These are phyloP conservation scores for Astragalus glycyphyllos DNA, from an alignment of 306 rosid genomes.

Conservation along the genomic window DNA sequence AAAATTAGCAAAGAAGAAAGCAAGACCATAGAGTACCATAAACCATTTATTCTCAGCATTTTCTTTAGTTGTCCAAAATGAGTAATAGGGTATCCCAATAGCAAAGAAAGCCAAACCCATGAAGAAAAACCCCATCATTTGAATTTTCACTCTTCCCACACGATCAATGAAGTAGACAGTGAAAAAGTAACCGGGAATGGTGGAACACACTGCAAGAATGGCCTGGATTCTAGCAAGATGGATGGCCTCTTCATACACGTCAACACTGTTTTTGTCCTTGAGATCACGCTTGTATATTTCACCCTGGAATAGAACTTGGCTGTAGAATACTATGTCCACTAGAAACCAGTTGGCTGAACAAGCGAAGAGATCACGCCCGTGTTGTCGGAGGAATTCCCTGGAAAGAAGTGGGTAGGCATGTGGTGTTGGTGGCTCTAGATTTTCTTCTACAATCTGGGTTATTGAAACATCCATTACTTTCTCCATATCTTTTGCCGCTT, in stretches of 20 bases:
- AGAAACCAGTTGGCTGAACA: constrained; percentile 70
- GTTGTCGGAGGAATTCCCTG: constrained; percentile 55
- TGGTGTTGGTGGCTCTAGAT: constrained; percentile 5
- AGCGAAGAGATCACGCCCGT: constrained; percentile 71
- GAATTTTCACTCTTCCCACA: constrained; percentile 68
- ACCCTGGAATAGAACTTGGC: constrained; percentile 73
- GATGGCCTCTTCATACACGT: constrained; percentile 50
- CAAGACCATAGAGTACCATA: constrained; percentile 65
- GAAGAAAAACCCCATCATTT: constrained; percentile 63
- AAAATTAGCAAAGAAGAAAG: constrained; percentile 81
- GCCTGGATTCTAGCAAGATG: constrained; percentile 63
- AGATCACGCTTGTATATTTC: constrained; percentile 49
- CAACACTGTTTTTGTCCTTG: rapidly evolving
- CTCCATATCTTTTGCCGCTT: constrained; percentile 82
- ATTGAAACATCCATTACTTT: constrained; percentile 63
- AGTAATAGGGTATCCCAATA: constrained; percentile 64
- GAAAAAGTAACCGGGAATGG: constrained; percentile 84
- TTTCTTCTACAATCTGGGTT: constrained; percentile 58
- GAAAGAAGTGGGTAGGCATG: constrained; percentile 54
- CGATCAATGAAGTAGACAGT: constrained; percentile 73
- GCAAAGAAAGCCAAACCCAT: constrained; percentile 63
- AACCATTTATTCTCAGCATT: constrained; percentile 33
- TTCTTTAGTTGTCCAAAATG: constrained; percentile 21
- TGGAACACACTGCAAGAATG: constrained; percentile 58
- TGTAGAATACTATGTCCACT: constrained; percentile 73